Percentiles rank a stretch among this genome's conserved stretches.
Evolutionary conservation across 176 grass and related monocot genomes (phyloP).

Genomic region (Cymbopogon citratus): DNA sequence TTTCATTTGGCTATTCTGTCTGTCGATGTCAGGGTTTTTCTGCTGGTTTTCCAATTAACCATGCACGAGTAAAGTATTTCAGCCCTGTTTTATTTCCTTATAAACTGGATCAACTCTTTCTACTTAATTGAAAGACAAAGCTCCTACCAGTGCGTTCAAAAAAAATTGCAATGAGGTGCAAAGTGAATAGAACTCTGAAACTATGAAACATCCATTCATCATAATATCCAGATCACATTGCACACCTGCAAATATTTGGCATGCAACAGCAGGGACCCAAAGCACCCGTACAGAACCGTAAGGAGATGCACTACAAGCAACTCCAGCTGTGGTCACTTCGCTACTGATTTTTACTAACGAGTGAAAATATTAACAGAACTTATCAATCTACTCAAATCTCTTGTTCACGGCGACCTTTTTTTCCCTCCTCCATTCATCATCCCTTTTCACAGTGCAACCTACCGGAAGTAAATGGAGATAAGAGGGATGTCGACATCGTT

Average conservation of each 20-base stretch:
- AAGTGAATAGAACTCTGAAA: background rate
- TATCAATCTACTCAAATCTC: background rate
- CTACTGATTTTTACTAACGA: background rate
- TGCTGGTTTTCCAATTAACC: too few relatives aligned
- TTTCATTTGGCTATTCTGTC: too few relatives aligned
- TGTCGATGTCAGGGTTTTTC: too few relatives aligned
- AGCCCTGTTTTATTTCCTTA: too few relatives aligned
- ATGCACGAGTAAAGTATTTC: too few relatives aligned
- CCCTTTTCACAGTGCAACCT: slow-evolving; percentile 12
- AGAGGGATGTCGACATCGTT: slow-evolving; percentile 66
- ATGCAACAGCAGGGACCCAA: slow-evolving; percentile 22
- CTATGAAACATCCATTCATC: background rate
- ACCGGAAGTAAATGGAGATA: slow-evolving; percentile 75
- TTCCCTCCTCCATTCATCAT: background rate
- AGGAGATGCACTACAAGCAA: slow-evolving; percentile 11
- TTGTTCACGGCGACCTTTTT: background rate
- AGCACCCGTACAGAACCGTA: background rate
- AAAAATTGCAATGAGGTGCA: background rate
- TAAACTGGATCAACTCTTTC: too few relatives aligned
- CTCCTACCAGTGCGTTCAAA: too few relatives aligned
- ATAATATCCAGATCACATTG: slow-evolving; percentile 11
- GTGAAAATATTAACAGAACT: background rate
- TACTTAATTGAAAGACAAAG: too few relatives aligned
- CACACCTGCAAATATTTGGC: slow-evolving; percentile 37
- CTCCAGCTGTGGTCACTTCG: slow-evolving; percentile 4